Base-by-base conservation (phyloP, 495 filamentous ascomycete species). In the Cercophora samala region DNA sequence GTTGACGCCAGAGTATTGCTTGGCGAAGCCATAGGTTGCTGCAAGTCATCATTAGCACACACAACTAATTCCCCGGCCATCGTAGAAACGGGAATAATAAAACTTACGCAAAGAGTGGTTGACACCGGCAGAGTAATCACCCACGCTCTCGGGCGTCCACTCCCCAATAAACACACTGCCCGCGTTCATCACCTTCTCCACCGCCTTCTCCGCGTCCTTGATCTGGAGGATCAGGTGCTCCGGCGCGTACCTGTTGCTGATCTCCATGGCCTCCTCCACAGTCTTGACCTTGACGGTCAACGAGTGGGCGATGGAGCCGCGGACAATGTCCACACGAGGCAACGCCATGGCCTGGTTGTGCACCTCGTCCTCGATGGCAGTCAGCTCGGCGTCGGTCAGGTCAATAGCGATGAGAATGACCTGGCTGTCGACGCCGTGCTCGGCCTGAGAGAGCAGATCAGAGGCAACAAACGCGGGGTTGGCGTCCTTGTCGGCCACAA, bases 21-120 rank as follows among this genome's bases (percentile, higher is more conserved):
- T 96, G 58, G 95, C 95, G 70, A 96, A 99, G 51, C 95, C 95
- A 73, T 97, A 98, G 21, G 95, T 99, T 68, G 95, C 93, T 97
- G 66, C 22, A n/a, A 17, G 32, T 46, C 37, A n/a, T n/a, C n/a
- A n/a, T n/a, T n/a, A n/a, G n/a, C n/a, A n/a, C n/a, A n/a, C n/a
- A n/a, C n/a, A n/a, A n/a, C n/a, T n/a, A n/a, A n/a, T n/a, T n/a
- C n/a, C n/a, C n/a, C n/a, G n/a, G n/a, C n/a, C n/a, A n/a, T n/a
- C n/a, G n/a, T n/a, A n/a, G n/a, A n/a, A n/a, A n/a, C n/a, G n/a
- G n/a, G n/a, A n/a, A n/a, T n/a, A 53, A 4, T 5, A 22, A 5
- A 37, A 90, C 91, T 86, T 88, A 97, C 93, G 95, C 69, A 99
- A 79, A 51, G 91, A 94, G 80, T 99, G 95, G 79, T 99, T 99